Percentiles rank a stretch among this genome's conserved stretches.
Evolutionary conservation across 371 early-diverging fungal species (phyloP).

Genomic region (Mucor sp.): DNA sequence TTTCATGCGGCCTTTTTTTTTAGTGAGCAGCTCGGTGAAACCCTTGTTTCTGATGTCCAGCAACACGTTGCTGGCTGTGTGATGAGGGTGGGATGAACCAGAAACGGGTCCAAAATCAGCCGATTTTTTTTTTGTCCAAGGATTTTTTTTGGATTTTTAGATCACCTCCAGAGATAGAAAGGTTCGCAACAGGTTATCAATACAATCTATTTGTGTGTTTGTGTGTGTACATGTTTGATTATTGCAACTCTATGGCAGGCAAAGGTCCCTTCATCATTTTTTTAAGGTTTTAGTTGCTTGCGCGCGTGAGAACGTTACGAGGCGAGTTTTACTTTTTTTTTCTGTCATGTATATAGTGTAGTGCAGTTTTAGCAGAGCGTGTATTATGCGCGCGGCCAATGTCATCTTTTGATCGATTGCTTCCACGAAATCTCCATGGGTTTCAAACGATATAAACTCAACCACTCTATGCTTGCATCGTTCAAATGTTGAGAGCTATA

Average conservation of each 20-base stretch:
- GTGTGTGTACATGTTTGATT: background rate
- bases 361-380: background rate
- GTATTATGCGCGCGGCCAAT: background rate
- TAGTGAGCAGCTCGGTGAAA: conserved; percentile 11
- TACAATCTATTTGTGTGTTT: background rate
- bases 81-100: background rate
- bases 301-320: background rate
- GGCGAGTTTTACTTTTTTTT: background rate
- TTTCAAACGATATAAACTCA: conserved; percentile 1
- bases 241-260: background rate
- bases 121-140: conserved; percentile 13
- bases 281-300: background rate
- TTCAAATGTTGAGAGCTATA: background rate
- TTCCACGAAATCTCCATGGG: background rate
- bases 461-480: background rate
- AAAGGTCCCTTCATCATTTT: background rate
- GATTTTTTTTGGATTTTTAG: background rate
- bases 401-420: background rate
- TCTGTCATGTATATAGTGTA: background rate
- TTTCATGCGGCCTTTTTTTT: conserved; percentile 15
- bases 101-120: conserved; percentile 18
- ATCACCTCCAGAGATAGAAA: conserved; percentile 3
- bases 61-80: background rate
- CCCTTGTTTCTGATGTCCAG: conserved; percentile 10
- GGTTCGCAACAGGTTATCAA: background rate